Conservation (phyloP, 2,329 filamentous ascomycete genomes). For the Ceratocystis diversiconidia region DNA sequence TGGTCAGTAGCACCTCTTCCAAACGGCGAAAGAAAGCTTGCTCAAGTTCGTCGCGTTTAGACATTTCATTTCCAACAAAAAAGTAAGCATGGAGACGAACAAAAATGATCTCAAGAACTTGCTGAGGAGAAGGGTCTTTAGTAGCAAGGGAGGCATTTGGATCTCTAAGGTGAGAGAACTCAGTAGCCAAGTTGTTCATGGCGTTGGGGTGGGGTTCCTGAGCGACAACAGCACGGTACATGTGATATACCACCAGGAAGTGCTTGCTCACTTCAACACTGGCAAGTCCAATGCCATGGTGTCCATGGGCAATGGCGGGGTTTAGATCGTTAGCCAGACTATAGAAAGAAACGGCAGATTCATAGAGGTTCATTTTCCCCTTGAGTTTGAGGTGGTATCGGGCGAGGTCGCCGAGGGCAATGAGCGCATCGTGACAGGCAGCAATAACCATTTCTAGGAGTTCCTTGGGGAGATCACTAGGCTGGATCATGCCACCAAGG, state of each 20-base stretch:
- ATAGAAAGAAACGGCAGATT: conserved; percentile 72
- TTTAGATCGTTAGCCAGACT: conserved; percentile 63
- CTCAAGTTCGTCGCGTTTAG: conserved; percentile 67
- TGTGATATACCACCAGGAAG: conserved; percentile 73
- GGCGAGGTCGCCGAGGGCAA: conserved; percentile 79
- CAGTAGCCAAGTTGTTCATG: conserved; percentile 59
- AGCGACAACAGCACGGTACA: conserved; percentile 70
- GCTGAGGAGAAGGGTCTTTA: conserved; percentile 30
- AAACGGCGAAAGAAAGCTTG: conserved; percentile 71
- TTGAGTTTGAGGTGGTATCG: conserved; percentile 69
- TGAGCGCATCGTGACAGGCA: conserved; percentile 69
- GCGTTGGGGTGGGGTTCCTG: conserved; percentile 62
- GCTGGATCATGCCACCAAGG: conserved; percentile 12
- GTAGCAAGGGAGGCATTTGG: conserved; percentile 25
- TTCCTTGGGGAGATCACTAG: conserved; percentile 32
- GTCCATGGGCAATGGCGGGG: conserved; percentile 64
- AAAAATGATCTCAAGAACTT: conserved; percentile 66
- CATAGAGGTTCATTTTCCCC: conserved; percentile 61
- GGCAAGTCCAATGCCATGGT: conserved; percentile 85
- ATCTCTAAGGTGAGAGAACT: conserved; percentile 44
- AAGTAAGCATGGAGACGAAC: conserved; percentile 73
- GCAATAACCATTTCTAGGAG: conserved; percentile 47
- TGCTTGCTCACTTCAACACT: conserved; percentile 64
- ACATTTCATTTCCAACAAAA: conserved; percentile 61
- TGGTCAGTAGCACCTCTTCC: conserved; percentile 25